Evolutionary conservation across 164 flowering plant genomes (phyloP).

Genomic region (Dillenia suffruticosa): DNA sequence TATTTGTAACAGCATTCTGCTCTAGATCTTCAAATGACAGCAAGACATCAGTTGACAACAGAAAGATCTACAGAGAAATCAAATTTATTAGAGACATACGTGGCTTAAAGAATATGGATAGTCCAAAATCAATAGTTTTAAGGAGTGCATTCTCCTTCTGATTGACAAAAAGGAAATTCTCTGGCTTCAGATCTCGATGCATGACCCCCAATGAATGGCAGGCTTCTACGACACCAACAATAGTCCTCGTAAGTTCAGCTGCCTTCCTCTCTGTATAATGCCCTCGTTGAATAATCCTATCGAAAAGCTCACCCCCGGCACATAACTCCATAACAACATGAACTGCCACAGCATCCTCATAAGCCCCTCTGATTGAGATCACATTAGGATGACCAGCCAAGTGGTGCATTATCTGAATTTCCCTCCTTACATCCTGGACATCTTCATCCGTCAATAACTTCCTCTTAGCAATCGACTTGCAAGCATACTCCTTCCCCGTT

Average conservation of each 20-base stretch:
- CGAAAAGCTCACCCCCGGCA: conserved; percentile 36
- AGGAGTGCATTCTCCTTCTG: conserved; percentile 30
- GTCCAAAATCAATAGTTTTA: conserved; percentile 34
- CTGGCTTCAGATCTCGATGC: conserved; percentile 39
- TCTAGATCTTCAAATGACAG: no score
- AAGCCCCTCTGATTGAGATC: conserved; percentile 27
- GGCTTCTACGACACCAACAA: conserved; percentile 29
- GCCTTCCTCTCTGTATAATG: conserved; percentile 34
- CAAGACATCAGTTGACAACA: no score
- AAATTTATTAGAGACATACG: conserved; percentile 11
- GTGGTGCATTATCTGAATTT: conserved; percentile 37
- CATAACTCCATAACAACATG: conserved; percentile 37
- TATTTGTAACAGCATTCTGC: no score
- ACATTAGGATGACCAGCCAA: conserved; percentile 30
- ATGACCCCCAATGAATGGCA: conserved; percentile 37
- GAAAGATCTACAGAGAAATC: no score
- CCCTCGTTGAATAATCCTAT: conserved; percentile 31
- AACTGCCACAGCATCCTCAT: conserved; percentile 30
- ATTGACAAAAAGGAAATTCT: conserved; percentile 31
- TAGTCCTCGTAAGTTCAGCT: conserved; percentile 21
- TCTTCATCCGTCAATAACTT: conserved; percentile 27
- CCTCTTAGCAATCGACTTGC: conserved; percentile 34
- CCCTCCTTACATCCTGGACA: conserved; percentile 35
- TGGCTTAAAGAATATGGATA: conserved; percentile 33
- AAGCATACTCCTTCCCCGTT: conserved; percentile 26